Base-by-base conservation (phyloP, 192 early-diverging fungal genomes). In the Backusella mclennaniae region DNA sequence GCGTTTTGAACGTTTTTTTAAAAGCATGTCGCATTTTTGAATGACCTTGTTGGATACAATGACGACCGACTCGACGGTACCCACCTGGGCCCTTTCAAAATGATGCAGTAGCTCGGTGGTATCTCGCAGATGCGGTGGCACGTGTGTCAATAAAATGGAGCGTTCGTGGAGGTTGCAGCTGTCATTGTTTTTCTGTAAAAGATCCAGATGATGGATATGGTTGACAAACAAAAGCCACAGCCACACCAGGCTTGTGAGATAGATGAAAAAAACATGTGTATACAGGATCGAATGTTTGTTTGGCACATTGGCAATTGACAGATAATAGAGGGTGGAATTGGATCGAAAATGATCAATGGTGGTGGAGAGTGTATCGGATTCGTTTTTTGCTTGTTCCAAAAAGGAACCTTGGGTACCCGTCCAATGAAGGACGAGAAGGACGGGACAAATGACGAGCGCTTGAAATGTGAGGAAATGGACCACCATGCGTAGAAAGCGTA, bases 401-500 rank as follows among this genome's bases (percentile, higher is more conserved):
- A 49, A 49, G 17, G 46, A n/a, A 5, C n/a, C 19, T 6, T 49
- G 17, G 15, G 46, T 49, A 4, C 76, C 77, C 0, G 49, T 73
- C 74, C 85, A 89, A 70, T 91, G 86, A 26, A 90, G 77, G 7
- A 88, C 86, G 9, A 90, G 36, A 0, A 90, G 75, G 29, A 88
- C 82, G 14, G 83, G 75, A 9, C 85, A 76, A 52, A 88, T 76
- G 17, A 85, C 38, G 4, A 90, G 9, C 4, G 77, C 76, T 38
- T 84, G 80, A 31, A 90, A 77, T 23, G 84, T 23, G 15, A 86
- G 73, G 66, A 91, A 86, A 36, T 87, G 82, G 38, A 88, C 76
- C 70, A 81, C 83, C 90, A 91, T 91, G 66, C 80, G 77, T 17
- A 90, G 76, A 78, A 91, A 91, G 23, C 87, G 86, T 8, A 91